Evolutionary conservation across 2,329 filamentous ascomycete genomes (phyloP).

Genomic region (Cryphonectria radicalis): DNA sequence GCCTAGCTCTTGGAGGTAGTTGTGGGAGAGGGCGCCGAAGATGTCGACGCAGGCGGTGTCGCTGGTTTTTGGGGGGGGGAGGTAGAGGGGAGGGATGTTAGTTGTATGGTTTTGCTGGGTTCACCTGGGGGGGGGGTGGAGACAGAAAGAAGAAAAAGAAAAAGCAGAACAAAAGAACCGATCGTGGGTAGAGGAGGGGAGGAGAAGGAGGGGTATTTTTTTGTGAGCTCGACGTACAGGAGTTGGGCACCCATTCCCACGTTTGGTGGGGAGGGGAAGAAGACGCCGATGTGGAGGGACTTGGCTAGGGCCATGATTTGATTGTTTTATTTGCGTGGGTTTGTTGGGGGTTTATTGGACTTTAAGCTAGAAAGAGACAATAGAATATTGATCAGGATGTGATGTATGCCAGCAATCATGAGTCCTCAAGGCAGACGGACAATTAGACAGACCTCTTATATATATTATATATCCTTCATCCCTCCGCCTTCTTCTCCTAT

Average conservation of each 20-base stretch:
- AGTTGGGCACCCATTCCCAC: conserved; percentile 44
- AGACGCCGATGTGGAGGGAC: conserved; percentile 54
- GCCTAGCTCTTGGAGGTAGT: conserved; percentile 45
- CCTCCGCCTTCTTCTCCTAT: not conserved
- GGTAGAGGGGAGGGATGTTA: not conserved
- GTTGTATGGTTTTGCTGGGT: not conserved
- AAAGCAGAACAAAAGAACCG: not conserved
- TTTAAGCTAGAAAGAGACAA: not conserved
- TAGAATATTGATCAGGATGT: not conserved
- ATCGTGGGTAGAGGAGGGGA: not conserved
- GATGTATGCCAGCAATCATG: not conserved
- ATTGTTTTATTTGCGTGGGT: not conserved
- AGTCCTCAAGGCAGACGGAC: not conserved
- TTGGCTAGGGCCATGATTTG: conserved; percentile 23
- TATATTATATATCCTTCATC: not conserved
- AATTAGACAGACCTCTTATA: not conserved
- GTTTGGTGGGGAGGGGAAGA: conserved; percentile 43
- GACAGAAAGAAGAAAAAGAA: not conserved
- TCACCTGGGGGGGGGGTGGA: not conserved
- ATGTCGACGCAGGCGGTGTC: conserved; percentile 57
- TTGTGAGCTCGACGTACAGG: conserved; percentile 35
- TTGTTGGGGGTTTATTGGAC: not conserved
- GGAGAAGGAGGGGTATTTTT: not conserved
- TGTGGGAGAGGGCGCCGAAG: conserved; percentile 49
- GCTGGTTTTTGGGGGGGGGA: too few species aligned